A percentile compares a stretch with the other conserved stretches of the same genome.
Evolutionary conservation across 192 early-diverging fungal species (phyloP).

Genomic region (Pecoramyces ruminantium): DNA sequence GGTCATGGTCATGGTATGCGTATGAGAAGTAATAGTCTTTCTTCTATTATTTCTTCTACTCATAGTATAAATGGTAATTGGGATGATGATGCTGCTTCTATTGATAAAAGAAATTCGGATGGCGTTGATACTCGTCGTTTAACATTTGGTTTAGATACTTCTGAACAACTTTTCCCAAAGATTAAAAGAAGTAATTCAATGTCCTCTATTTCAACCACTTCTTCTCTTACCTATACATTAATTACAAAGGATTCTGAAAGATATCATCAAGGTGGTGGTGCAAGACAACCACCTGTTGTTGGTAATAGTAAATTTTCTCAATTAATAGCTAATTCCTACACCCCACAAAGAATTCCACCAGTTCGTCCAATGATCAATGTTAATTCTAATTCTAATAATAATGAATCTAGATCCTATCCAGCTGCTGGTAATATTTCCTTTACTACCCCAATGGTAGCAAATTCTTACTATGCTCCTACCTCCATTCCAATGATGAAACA

Average conservation of each 20-base stretch:
- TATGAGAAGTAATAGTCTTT: background rate
- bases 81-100: background rate
- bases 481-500: too few relatives aligned
- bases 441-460: too few relatives aligned
- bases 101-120: background rate
- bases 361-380: background rate
- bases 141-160: background rate
- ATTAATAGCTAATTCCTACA: background rate
- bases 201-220: background rate
- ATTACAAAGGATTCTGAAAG: background rate
- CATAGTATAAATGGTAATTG: background rate
- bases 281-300: too few relatives aligned
- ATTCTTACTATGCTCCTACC: too few relatives aligned
- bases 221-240: background rate
- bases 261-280: background rate
- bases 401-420: too few relatives aligned
- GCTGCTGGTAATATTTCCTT: too few relatives aligned
- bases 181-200: background rate
- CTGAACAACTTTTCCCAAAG: background rate
- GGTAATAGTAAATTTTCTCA: background rate
- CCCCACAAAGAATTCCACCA: background rate
- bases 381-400: too few relatives aligned
- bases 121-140: background rate
- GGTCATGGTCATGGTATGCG: background rate
- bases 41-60: background rate